Percentiles rank a stretch among this genome's conserved stretches.
These are phyloP conservation scores for Catunica adiposa DNA, from an alignment of 2,329 filamentous ascomycete genomes.

Conservation along the genomic window DNA sequence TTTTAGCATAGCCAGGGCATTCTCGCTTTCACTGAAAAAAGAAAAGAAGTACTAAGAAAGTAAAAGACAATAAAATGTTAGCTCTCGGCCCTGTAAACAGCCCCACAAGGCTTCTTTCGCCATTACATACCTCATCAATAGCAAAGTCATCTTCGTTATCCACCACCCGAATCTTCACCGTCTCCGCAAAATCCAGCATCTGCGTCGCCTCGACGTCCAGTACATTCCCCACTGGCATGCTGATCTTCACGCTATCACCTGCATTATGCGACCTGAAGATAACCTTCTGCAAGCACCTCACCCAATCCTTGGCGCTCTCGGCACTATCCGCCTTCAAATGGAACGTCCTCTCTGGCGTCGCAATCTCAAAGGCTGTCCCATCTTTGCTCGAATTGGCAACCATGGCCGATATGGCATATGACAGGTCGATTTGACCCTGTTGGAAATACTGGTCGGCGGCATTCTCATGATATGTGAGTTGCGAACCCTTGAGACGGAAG, in stretches of 20 bases:
- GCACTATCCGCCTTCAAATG: slow-evolving; percentile 79
- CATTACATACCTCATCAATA: slow-evolving; percentile 58
- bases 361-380: slow-evolving; percentile 53
- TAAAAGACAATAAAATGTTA: too few relatives aligned
- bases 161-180: slow-evolving; percentile 80
- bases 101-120: not conserved
- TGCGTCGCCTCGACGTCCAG: slow-evolving; percentile 85
- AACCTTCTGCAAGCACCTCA: slow-evolving; percentile 80
- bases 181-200: slow-evolving; percentile 82
- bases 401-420: slow-evolving; percentile 78
- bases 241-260: slow-evolving; percentile 92
- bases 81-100: too few relatives aligned
- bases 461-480: slow-evolving; percentile 76
- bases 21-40: slow-evolving; percentile 73
- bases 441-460: slow-evolving; percentile 81
- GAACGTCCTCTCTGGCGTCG: slow-evolving; percentile 68
- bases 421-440: slow-evolving; percentile 76
- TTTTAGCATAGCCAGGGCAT: slow-evolving; percentile 65
- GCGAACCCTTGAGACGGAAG: slow-evolving; percentile 84
- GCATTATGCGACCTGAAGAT: slow-evolving; percentile 95
- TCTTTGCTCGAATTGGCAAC: slow-evolving; percentile 48
- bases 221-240: slow-evolving; percentile 71
- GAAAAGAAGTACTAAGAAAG: slow-evolving; percentile 79
- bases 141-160: slow-evolving; percentile 90
- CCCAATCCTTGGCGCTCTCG: slow-evolving; percentile 87